A percentile compares a stretch with the other conserved stretches of the same genome.
Evolutionary conservation across 805 yeast species (phyloP).

Genomic region (Sugiyamaella floridensis): DNA sequence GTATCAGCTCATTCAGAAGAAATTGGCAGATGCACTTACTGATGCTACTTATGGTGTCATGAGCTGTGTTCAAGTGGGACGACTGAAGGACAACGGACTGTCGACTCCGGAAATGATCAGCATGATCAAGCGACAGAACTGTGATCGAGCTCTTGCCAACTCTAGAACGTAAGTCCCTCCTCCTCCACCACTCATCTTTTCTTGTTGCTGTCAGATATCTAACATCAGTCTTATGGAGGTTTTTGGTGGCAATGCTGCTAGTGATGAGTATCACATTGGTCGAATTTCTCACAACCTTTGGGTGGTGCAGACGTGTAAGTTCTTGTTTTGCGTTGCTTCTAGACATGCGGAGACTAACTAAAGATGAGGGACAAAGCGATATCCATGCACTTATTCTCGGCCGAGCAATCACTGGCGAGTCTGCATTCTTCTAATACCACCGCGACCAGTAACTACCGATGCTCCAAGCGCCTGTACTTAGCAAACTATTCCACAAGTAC

Average conservation of each 20-base stretch:
- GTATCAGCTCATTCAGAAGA: conserved; percentile 37
- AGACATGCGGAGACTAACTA: conserved; percentile 1
- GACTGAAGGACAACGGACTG: conserved; percentile 34
- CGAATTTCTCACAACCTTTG: conserved; percentile 37
- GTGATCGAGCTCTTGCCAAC: conserved; percentile 35
- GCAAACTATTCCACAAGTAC: too few species aligned
- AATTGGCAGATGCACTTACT: conserved; percentile 38
- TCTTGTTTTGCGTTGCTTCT: too few species aligned
- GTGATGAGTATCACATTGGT: conserved; percentile 39
- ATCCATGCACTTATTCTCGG: conserved; percentile 38
- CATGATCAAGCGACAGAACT: conserved; percentile 39
- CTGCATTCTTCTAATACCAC: conserved; percentile 15
- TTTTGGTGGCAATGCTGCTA: conserved; percentile 40
- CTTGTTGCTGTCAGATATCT: not conserved
- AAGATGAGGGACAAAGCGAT: conserved; percentile 39
- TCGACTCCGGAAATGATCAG: conserved; percentile 39
- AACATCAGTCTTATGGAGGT: conserved; percentile 33
- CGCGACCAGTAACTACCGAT: not conserved
- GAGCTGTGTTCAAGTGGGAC: conserved; percentile 37
- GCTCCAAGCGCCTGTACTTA: not conserved
- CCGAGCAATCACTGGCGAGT: conserved; percentile 36
- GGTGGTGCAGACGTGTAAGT: conserved; percentile 38
- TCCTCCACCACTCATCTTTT: not conserved
- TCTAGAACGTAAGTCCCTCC: conserved; percentile 21
- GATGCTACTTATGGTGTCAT: conserved; percentile 35